A percentile compares a stretch with the other conserved stretches of the same genome.
Conservation (phyloP, 768 basidiomycete species). For the Dentipellis sp. region DNA sequence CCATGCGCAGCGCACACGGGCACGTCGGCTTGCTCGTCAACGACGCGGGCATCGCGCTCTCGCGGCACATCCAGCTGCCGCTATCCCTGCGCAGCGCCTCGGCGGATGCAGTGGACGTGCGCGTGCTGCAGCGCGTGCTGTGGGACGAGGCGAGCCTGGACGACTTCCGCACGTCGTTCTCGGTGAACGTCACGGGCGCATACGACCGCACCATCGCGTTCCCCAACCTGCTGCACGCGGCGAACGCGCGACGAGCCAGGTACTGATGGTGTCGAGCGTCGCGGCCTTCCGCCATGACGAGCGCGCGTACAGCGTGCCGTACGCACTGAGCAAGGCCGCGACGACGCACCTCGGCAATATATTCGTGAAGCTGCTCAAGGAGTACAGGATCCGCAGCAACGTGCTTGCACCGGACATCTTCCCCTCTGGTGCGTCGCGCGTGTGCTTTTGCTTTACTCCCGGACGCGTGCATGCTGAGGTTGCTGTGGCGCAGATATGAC, state of each 20-base stretch:
- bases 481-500: slow-evolving; percentile 58
- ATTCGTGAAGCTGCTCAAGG: slow-evolving; percentile 60
- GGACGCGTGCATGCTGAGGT: slow-evolving; percentile 16
- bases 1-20: slow-evolving; percentile 49
- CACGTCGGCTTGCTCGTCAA: slow-evolving; percentile 69
- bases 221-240: slow-evolving; percentile 68
- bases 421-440: slow-evolving; percentile 48
- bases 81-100: not conserved
- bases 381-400: slow-evolving; percentile 74
- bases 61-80: slow-evolving; percentile 2
- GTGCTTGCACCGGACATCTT: slow-evolving; percentile 70
- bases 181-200: slow-evolving; percentile 60
- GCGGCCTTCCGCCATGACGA: slow-evolving; percentile 62
- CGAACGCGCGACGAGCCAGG: slow-evolving; percentile 47
- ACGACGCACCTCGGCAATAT: slow-evolving; percentile 71
- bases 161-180: slow-evolving; percentile 60
- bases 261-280: slow-evolving; percentile 62
- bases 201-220: slow-evolving; percentile 79
- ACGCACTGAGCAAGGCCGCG: slow-evolving; percentile 69
- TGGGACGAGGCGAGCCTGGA: slow-evolving; percentile 56
- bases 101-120: slow-evolving; percentile 26
- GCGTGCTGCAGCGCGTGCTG: slow-evolving; percentile 46
- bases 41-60: slow-evolving; percentile 61
- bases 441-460: not conserved
- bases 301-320: slow-evolving; percentile 57